phyloP scores from a whole-genome alignment of 441 rosid genomes.

The Brassica hybrid region DNA sequence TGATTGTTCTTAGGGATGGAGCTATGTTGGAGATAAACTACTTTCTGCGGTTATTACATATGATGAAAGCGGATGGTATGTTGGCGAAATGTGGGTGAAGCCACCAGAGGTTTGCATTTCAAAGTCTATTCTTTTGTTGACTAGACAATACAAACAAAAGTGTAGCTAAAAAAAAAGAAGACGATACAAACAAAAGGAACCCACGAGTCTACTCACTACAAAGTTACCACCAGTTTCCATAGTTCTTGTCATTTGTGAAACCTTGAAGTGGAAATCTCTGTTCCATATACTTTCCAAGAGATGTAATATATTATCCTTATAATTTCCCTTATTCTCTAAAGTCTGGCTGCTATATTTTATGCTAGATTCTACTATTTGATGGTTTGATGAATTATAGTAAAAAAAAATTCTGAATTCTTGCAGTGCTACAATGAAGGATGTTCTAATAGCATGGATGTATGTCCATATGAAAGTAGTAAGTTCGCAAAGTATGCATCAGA shows the following conservation, averaged over 20 bases:
- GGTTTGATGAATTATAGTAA: constrained; percentile 20
- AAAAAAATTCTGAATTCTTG: constrained; percentile 36
- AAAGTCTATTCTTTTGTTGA: neutral
- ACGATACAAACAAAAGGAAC: too few species aligned
- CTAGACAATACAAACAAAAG: neutral
- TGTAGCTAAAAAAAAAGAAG: too few species aligned
- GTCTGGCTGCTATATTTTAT: constrained; percentile 11
- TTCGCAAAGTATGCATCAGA: constrained; percentile 74
- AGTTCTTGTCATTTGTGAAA: neutral
- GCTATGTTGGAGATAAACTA: constrained; percentile 92
- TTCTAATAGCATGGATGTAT: constrained; percentile 80
- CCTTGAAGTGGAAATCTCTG: neutral
- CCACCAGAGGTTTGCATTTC: constrained; percentile 79
- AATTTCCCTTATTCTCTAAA: too few species aligned
- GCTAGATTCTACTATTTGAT: constrained; percentile 19
- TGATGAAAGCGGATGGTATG: constrained; percentile 97
- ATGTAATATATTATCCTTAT: neutral
- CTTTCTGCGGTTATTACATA: constrained; percentile 92
- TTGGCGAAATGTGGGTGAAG: constrained; percentile 96
- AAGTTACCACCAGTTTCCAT: neutral
- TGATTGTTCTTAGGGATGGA: constrained; percentile 72
- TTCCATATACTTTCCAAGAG: neutral
- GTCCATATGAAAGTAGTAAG: constrained; percentile 83
- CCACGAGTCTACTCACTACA: too few species aligned
- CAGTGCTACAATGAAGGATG: constrained; percentile 90